Conservation (phyloP, 2,329 filamentous ascomycete species). For the Furcasterigmium furcatum region DNA sequence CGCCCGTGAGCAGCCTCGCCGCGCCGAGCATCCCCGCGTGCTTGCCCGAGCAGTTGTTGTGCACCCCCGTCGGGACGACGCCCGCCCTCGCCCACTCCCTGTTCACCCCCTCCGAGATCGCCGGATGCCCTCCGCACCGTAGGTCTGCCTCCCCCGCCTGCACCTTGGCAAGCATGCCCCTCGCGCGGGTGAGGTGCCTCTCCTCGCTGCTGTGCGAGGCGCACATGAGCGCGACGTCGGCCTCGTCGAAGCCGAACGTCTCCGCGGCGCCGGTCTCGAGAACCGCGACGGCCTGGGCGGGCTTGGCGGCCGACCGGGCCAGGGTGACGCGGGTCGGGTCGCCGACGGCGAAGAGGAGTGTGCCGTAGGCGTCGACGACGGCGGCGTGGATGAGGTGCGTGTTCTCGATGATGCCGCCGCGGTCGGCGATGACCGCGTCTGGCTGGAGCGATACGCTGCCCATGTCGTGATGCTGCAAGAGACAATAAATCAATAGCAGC, state of each 20-base stretch:
- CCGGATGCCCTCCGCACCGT: constrained; percentile 37
- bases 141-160: constrained; percentile 29
- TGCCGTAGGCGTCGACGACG: constrained; percentile 31
- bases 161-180: constrained; percentile 31
- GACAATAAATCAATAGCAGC: too few species aligned
- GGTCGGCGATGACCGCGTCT: constrained; percentile 30
- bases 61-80: constrained; percentile 30
- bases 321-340: constrained; percentile 37
- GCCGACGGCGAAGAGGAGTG: constrained; percentile 34
- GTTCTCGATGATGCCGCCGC: constrained; percentile 39
- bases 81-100: constrained; percentile 32
- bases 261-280: constrained; percentile 36
- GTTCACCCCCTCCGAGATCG: constrained; percentile 29
- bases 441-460: not conserved
- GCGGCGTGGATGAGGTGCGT: constrained; percentile 39
- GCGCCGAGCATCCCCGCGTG: constrained; percentile 44
- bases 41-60: constrained; percentile 46
- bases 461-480: not conserved
- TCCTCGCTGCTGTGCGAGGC: constrained; percentile 43
- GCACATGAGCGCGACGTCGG: constrained; percentile 42
- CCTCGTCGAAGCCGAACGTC: constrained; percentile 29
- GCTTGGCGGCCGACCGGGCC: constrained; percentile 41
- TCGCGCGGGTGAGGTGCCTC: constrained; percentile 31
- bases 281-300: constrained; percentile 39
- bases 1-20: constrained; percentile 28